These are phyloP conservation scores for Beauveria asiatica DNA, from an alignment of 2,329 filamentous ascomycete species.

Conservation along the genomic window DNA sequence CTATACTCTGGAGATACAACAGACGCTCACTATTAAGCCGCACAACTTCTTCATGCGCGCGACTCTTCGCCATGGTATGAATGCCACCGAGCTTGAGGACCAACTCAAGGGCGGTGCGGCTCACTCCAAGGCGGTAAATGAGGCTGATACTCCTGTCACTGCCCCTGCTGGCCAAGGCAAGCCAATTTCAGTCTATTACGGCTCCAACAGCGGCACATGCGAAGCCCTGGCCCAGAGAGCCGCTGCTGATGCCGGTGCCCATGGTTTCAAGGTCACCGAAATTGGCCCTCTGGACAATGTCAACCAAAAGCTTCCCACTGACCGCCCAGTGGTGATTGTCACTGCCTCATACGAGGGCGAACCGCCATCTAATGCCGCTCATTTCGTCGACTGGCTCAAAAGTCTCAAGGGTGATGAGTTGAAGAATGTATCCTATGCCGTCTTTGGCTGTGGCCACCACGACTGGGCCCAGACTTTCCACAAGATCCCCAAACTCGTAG, in stretches of 20 bases:
- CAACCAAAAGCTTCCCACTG: conserved; percentile 49
- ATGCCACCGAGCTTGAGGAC: conserved; percentile 37
- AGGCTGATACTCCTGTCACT: conserved; percentile 3
- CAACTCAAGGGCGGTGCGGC: conserved; percentile 27
- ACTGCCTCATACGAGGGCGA: conserved; percentile 67
- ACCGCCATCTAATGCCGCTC: conserved; percentile 61
- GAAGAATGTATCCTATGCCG: conserved; percentile 51
- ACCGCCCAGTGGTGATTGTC: conserved; percentile 56
- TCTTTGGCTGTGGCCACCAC: conserved; percentile 58
- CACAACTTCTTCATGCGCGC: conserved; percentile 56
- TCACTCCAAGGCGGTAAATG: conserved; percentile 14
- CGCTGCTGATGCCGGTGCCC: conserved; percentile 46
- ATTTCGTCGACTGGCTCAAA: conserved; percentile 61
- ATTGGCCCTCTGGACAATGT: conserved; percentile 54
- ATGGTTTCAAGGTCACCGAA: conserved; percentile 49
- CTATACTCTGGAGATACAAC: conserved; percentile 47
- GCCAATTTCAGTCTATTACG: conserved; percentile 59
- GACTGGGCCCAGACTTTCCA: conserved; percentile 60
- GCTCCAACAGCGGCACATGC: conserved; percentile 68
- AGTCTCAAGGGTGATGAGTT: conserved; percentile 41
- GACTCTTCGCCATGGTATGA: conserved; percentile 40
- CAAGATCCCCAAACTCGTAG: conserved; percentile 54
- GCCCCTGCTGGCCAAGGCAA: conserved; percentile 21
- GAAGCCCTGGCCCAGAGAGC: conserved; percentile 58
- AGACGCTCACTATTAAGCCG: conserved; percentile 54